These are phyloP conservation scores for Citeromyces matritensis DNA, from an alignment of 805 yeast genomes.

Conservation along the genomic window DNA sequence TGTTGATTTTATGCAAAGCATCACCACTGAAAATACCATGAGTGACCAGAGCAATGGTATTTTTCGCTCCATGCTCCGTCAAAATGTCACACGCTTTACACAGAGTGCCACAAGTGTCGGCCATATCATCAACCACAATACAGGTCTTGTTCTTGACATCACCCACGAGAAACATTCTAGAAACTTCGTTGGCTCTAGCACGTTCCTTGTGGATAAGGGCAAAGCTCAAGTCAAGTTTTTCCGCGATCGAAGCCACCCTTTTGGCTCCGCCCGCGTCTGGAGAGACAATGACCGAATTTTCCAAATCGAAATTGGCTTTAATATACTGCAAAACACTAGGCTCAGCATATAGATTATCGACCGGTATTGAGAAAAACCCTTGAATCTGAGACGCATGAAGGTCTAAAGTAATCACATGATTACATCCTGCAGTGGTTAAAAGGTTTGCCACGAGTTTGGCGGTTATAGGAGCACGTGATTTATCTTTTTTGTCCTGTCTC, in stretches of 20 bases:
- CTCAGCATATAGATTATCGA: conserved; percentile 90
- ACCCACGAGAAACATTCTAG: conserved; percentile 91
- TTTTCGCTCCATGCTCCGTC: conserved; percentile 64
- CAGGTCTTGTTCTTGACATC: conserved; percentile 79
- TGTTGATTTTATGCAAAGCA: conserved; percentile 61
- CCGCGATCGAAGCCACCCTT: conserved; percentile 90
- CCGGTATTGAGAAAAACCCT: conserved; percentile 92
- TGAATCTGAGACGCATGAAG: conserved; percentile 96
- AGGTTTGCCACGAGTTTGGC: conserved; percentile 89
- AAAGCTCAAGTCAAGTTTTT: conserved; percentile 78
- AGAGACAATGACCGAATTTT: conserved; percentile 67
- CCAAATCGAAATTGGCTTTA: conserved; percentile 38
- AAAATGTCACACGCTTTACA: conserved; percentile 89
- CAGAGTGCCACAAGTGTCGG: conserved; percentile 95
- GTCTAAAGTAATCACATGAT: conserved; percentile 94
- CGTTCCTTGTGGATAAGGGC: conserved; percentile 96
- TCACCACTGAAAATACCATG: conserved; percentile 87
- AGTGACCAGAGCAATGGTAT: conserved; percentile 86
- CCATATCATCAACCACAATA: conserved; percentile 91
- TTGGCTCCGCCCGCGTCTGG: conserved; percentile 99
- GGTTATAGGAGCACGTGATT: conserved; percentile 90
- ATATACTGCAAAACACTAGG: conserved; percentile 80
- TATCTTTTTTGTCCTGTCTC: conserved; percentile 93
- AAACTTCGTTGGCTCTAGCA: conserved; percentile 87
- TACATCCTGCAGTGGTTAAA: conserved; percentile 87